Conservation (phyloP, 371 early-diverging fungal species). For the Mucor piriformis region DNA sequence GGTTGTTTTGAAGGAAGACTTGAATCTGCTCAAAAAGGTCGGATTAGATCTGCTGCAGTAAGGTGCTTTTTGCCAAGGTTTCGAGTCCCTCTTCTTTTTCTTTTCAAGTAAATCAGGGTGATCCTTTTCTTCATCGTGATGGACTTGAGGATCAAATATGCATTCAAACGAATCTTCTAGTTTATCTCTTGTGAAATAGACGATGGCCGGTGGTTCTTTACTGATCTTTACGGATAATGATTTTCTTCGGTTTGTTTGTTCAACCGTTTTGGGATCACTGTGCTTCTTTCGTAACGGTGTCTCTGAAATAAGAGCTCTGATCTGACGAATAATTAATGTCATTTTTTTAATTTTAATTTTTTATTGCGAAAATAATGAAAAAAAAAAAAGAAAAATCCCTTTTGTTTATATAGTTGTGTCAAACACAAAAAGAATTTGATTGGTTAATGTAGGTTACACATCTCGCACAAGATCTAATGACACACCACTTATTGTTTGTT, state of each 20-base stretch:
- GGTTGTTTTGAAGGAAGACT: conserved; percentile 1
- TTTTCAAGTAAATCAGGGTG: conserved; percentile 38
- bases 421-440: conserved; percentile 4
- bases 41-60: conserved; percentile 2
- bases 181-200: conserved; percentile 40
- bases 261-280: background rate
- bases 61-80: conserved; percentile 46
- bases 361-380: conserved; percentile 4
- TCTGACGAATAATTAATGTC: conserved; percentile 27
- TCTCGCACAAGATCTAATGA: background rate
- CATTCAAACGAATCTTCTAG: conserved; percentile 44
- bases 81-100: conserved; percentile 15
- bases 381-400: conserved; percentile 7
- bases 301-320: conserved; percentile 15
- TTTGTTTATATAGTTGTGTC: conserved; percentile 13
- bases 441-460: background rate
- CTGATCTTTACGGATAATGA: conserved; percentile 44
- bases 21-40: conserved; percentile 8
- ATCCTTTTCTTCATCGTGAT: conserved; percentile 48
- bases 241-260: conserved; percentile 19
- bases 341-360: conserved; percentile 6
- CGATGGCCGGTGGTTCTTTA: conserved; percentile 46
- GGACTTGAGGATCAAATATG: conserved; percentile 48
- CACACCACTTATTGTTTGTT: background rate
- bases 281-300: conserved; percentile 10